Conservation (phyloP, 305 asterid genomes). For the Andrographis paniculata region DNA sequence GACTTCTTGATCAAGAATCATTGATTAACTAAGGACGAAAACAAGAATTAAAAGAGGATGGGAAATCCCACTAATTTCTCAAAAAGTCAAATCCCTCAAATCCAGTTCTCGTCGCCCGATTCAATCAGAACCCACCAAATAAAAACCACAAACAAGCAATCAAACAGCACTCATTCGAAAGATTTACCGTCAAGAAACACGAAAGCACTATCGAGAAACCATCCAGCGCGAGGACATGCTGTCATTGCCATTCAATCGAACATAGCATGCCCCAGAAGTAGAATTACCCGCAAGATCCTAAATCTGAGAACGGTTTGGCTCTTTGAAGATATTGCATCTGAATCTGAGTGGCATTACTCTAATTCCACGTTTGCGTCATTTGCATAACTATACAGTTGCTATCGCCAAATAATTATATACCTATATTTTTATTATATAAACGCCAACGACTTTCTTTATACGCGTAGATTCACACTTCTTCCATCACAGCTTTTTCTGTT, state of each 20-base stretch:
- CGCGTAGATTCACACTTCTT: too few relatives aligned
- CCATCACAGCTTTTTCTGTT: too few relatives aligned
- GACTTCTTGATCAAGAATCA: slow-evolving; percentile 8
- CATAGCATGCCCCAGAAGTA: background rate
- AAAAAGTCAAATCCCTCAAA: slow-evolving; percentile 5
- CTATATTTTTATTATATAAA: too few relatives aligned
- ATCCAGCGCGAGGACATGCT: background rate
- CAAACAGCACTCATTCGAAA: slow-evolving; percentile 9
- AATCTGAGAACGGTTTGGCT: slow-evolving; percentile 25
- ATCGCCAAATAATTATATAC: slow-evolving; percentile 14
- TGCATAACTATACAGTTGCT: slow-evolving; percentile 15
- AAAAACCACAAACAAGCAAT: slow-evolving; percentile 14
- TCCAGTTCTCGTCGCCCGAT: slow-evolving; percentile 14
- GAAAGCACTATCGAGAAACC: slow-evolving; percentile 7
- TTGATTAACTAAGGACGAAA: background rate
- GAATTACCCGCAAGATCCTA: slow-evolving; percentile 29
- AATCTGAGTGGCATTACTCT: slow-evolving; percentile 37
- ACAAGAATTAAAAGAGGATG: slow-evolving; percentile 1
- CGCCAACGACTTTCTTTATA: too few relatives aligned
- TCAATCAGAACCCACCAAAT: slow-evolving; percentile 15
- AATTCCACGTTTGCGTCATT: slow-evolving; percentile 26
- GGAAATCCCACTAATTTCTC: slow-evolving; percentile 4
- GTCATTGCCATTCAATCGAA: slow-evolving; percentile 7
- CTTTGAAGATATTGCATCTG: slow-evolving; percentile 34
- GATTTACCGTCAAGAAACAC: slow-evolving; percentile 10